phyloP scores from a whole-genome alignment of 345 rosid genomes.

The Heritiera littoralis region DNA sequence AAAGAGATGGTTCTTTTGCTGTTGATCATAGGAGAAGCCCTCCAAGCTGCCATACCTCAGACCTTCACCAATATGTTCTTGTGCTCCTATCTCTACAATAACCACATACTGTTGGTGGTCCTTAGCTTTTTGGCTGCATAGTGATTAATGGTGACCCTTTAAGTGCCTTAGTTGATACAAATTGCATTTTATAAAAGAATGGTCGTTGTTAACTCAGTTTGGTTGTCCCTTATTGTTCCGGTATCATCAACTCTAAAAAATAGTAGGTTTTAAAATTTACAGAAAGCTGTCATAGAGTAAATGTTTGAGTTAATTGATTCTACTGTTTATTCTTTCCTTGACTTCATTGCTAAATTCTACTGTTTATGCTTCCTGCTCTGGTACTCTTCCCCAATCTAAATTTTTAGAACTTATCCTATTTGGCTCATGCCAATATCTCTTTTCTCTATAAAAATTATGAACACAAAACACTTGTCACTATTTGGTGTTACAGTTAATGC shows the following conservation, averaged over 20 bases:
- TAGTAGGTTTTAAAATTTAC: background rate
- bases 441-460: background rate
- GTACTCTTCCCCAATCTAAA: background rate
- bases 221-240: background rate
- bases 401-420: background rate
- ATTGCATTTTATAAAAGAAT: background rate
- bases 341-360: background rate
- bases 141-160: background rate
- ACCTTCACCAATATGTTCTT: background rate
- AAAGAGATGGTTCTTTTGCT: constrained; percentile 5
- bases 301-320: background rate
- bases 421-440: background rate
- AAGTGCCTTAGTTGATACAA: background rate
- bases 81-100: background rate
- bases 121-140: background rate
- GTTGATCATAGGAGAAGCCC: background rate
- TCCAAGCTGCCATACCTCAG: background rate
- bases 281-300: background rate
- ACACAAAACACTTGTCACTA: background rate
- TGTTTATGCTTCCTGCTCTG: background rate
- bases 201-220: background rate
- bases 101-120: background rate
- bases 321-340: background rate
- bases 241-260: constrained; percentile 1
- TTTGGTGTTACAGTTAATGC: background rate